phyloP scores from a whole-genome alignment of 2,329 filamentous ascomycete genomes.

The Fusarium sp. region DNA sequence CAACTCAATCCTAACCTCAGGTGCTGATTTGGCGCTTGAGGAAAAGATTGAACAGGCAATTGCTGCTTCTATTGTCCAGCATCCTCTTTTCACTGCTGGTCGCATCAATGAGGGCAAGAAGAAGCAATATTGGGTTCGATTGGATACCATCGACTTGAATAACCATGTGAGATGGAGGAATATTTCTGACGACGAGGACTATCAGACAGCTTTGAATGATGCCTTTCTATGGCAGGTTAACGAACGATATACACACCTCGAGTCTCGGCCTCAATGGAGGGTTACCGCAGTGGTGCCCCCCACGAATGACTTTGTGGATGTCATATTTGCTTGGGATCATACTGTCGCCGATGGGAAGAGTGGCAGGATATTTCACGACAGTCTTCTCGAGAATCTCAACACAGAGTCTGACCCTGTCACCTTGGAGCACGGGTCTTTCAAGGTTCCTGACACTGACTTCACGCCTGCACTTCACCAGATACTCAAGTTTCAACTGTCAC shows the following conservation, averaged over 20 bases:
- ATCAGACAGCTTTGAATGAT: background rate
- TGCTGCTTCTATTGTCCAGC: background rate
- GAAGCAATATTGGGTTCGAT: constrained; percentile 16
- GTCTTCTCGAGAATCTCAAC: constrained; percentile 8
- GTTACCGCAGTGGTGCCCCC: background rate
- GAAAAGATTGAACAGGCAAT: constrained; percentile 10
- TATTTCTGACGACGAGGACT: background rate
- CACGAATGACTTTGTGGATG: constrained; percentile 3
- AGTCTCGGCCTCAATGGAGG: constrained; percentile 13
- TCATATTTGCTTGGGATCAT: constrained; percentile 32
- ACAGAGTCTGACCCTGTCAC: accelerated
- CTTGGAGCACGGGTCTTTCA: constrained; percentile 2
- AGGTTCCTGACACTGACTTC: background rate
- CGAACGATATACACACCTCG: constrained; percentile 2
- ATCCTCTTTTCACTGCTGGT: constrained; percentile 15
- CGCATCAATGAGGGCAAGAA: background rate
- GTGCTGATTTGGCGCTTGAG: background rate
- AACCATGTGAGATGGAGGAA: constrained; percentile 24
- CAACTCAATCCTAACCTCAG: background rate
- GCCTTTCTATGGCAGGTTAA: constrained; percentile 14
- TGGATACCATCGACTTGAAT: constrained; percentile 13
- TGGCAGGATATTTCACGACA: constrained; percentile 17
- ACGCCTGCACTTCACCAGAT: constrained; percentile 12
- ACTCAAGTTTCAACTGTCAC: constrained; percentile 2
- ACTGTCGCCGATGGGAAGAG: constrained; percentile 26